Evolutionary conservation across 805 yeast genomes (phyloP), one percentile per base, ranked within the genome.

Genomic region (Hanseniaspora hatyaiensis): DNA sequence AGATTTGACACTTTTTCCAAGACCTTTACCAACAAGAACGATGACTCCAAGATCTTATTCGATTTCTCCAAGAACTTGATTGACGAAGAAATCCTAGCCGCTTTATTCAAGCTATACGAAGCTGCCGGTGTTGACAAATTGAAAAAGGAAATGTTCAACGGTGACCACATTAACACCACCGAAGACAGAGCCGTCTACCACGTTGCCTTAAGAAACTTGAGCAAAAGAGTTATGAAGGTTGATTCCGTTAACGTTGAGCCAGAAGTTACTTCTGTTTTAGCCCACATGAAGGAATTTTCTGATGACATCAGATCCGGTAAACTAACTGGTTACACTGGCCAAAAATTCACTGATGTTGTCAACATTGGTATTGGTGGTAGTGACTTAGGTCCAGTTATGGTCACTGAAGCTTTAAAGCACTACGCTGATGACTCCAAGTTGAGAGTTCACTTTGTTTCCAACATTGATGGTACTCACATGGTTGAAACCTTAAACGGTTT

Each of bases 331-430:
- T 89, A 83, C 76, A 80, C 96, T 57, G 97, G 97, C 57, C 86
- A 87, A 75, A 69, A 72, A 58, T 89, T 92, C 69, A 83, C 92
- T 58, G 94, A 86, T 61, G 79, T 92, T 50, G 97, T 92, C 61
- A 92, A 92, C 75, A 85, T 92, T 59, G 98, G 98, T 68, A 92
- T 92, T 63, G 98, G 98, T 64, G 98, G 98, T 58, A 87, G 96
- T 24, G 98, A 92, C 68, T 75, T 92, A 59, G 98, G 98, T 59
- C 98, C 98, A 39, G 97, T 92, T 47, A 92, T 92, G 98, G 97
- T 92, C 59, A 86, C 96, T 53, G 97, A 92, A 72, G 96, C 98
- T 34, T 75, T 92, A 64, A 92, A 89, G 73, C 81, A 84, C 56
- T 92, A 89, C 68, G 69, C 82, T 52, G 75, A 82, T 57, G 80